Percentiles rank a stretch among this genome's conserved stretches.
phyloP scores from a whole-genome alignment of 2,329 filamentous ascomycete genomes.

The Aspergillus udagawae region DNA sequence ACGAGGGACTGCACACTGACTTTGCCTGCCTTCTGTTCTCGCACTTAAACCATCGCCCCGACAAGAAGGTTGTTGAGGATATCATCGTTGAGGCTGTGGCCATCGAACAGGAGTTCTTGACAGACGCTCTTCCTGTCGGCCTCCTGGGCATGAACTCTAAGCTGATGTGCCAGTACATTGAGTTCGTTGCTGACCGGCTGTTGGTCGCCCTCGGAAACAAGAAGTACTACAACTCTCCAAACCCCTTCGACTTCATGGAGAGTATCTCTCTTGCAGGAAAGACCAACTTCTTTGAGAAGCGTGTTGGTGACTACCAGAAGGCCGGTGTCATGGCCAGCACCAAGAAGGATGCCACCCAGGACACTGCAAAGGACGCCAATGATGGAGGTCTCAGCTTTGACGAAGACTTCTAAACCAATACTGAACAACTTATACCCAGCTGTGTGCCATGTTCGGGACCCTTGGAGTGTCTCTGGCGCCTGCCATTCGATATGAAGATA shows the following conservation, averaged over 20 bases:
- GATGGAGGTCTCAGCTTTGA: constrained; percentile 85
- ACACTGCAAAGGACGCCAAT: constrained; percentile 41
- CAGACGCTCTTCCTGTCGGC: constrained; percentile 85
- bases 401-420: constrained; percentile 77
- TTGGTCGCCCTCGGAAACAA: constrained; percentile 88
- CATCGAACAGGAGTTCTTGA: constrained; percentile 97
- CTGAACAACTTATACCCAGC: constrained; percentile 19
- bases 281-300: constrained; percentile 99
- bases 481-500: constrained; percentile 23
- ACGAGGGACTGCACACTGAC: constrained; percentile 98
- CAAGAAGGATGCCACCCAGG: constrained; percentile 60
- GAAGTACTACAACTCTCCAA: constrained; percentile 87
- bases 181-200: constrained; percentile 96
- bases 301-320: constrained; percentile 99
- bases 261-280: constrained; percentile 98
- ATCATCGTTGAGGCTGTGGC: constrained; percentile 92
- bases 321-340: constrained; percentile 95
- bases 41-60: constrained; percentile 89
- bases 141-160: constrained; percentile 96
- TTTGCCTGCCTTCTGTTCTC: constrained; percentile 97
- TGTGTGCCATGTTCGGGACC: constrained; percentile 1
- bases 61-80: constrained; percentile 71
- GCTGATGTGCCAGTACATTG: constrained; percentile 99
- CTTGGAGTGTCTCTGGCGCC: constrained; percentile 8
- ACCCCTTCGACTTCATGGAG: constrained; percentile 99